Conservation (phyloP, 352 stramenopile genomes). For the Plasmopara halstedii region DNA sequence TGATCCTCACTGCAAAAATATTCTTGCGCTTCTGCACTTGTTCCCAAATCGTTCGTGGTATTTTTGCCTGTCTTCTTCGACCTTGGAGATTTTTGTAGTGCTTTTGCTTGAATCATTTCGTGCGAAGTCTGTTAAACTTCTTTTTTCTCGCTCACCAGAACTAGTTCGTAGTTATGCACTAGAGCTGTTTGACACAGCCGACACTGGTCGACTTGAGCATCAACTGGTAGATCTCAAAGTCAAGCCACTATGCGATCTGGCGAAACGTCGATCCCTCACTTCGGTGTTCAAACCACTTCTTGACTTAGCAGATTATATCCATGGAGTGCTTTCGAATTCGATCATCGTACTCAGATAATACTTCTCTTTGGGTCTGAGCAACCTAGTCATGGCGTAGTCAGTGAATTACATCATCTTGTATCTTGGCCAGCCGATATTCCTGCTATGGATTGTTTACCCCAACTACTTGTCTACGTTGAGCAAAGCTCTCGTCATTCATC, state of each 20-base stretch:
- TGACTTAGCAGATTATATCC: conserved; percentile 47
- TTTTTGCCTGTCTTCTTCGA: conserved; percentile 35
- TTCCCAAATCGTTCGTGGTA: conserved; percentile 29
- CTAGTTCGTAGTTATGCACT: conserved; percentile 10
- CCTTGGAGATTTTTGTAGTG: conserved; percentile 5
- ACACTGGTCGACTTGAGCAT: conserved; percentile 19
- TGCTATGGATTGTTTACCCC: too few relatives aligned
- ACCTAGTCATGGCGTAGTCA: conserved; percentile 58
- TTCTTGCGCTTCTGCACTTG: conserved; percentile 60
- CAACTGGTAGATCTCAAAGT: conserved; percentile 9
- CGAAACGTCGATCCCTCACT: conserved; percentile 2
- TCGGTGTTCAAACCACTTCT: conserved; percentile 1
- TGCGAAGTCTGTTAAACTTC: conserved; percentile 28
- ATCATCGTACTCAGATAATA: conserved; percentile 37
- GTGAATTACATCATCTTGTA: conserved; percentile 74
- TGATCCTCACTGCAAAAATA: conserved; percentile 72
- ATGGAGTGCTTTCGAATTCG: conserved; percentile 56
- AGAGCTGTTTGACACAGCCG: conserved; percentile 14
- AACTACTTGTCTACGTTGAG: too few relatives aligned
- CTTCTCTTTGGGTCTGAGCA: conserved; percentile 41
- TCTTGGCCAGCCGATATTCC: conserved; percentile 78
- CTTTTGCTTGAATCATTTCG: conserved; percentile 7
- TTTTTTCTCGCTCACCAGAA: background rate
- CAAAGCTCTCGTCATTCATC: too few relatives aligned
- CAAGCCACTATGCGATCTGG: background rate